Evolutionary conservation across 2,329 filamentous ascomycete genomes (phyloP), one percentile per base, ranked within the genome.

Genomic region (Nemania bipapillata): DNA sequence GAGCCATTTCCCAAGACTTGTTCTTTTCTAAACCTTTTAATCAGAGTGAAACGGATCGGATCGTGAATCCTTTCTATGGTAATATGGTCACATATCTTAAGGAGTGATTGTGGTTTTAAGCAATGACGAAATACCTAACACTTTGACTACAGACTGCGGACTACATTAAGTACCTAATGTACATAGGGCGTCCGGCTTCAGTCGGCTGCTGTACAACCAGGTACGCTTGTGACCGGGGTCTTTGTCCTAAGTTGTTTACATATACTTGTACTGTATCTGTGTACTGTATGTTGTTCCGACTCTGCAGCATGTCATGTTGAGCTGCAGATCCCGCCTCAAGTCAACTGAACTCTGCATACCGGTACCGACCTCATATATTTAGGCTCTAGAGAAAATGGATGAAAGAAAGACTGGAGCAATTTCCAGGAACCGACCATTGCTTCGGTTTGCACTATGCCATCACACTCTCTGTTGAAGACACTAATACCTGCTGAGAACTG

Each of bases 251-350:
- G 28, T 35, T 22, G 30, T 32, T 32, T 32, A 32, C 30, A 45
- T 30, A 15, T 45, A 8, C n/a, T 9, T 49, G 22, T 8, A 49
- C 20, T 22, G 22, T 50, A 50, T n/a, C 7, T 20, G 6, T 9
- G 40, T 26, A 15, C 28, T 20, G 4, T 50, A 20, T 28, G 47
- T 26, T 26, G 47, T 28, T 28, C 47, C 22, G 4, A 15, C n/a
- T 9, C 20, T 50, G 47, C 47, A 26, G 47, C 12, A 50, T 26
- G 9, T 20, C 11, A 12, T 49, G 45, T 26, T 50, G 47, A 50
- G 47, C 20, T 50, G 47, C 47, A 50, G 30, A 55, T 55, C 9
- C 55, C 55, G 37, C 55, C 40, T 58, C 55, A 32, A 47, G n/a
- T 22, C 5, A 20, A 45, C 40, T 17, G 22, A 45, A 57, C 7